Evolutionary conservation across 495 filamentous ascomycete genomes (phyloP), one percentile per base, ranked within the genome.

Genomic region (Penicillium manginii): DNA sequence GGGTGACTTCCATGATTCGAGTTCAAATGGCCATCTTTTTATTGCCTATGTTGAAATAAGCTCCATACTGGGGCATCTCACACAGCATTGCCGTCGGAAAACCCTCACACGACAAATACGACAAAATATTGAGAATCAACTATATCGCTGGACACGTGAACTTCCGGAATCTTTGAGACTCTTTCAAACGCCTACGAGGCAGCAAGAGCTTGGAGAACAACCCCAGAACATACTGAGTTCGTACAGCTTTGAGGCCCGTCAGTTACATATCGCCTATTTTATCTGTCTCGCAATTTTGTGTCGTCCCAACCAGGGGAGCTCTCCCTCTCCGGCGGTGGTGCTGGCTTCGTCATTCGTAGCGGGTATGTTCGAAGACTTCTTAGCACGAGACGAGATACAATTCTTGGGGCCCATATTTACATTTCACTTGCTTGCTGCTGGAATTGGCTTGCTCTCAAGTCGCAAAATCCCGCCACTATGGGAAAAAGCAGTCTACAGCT

Each of bases 361-460:
- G 9, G 58, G 60, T 2, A 67, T 69, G 4, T 67, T 64, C 23
- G 66, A 69, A 56, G 66, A 69, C 26, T 69, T 69, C 31, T 61
- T 69, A 0, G 66, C 66, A 22, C 50, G 66, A 47, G 66, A 69
- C 43, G 66, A 69, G 51, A 53, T 67, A 17, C 64, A 67, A 37
- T 67, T 57, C 11, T 26, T 69, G 14, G 58, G 61, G 15, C 62
- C 66, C 1, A 64, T 69, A 9, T 69, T 69, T 57, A 69, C 66
- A 15, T 69, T 69, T 21, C 57, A 69, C 42, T 50, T 66, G 22
- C 47, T 68, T 18, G 65, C 65, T 11, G 59, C 65, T 19, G 65
- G 65, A 18, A 65, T 65, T 15, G 63, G 65, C 12, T 42, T 68
- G n/a, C 65, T 68, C 33, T 68, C 65, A 5, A 52, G 56, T 32